These are phyloP conservation scores for Golubevia pallescens DNA, from an alignment of 1,284 basidiomycete species.

Conservation along the genomic window DNA sequence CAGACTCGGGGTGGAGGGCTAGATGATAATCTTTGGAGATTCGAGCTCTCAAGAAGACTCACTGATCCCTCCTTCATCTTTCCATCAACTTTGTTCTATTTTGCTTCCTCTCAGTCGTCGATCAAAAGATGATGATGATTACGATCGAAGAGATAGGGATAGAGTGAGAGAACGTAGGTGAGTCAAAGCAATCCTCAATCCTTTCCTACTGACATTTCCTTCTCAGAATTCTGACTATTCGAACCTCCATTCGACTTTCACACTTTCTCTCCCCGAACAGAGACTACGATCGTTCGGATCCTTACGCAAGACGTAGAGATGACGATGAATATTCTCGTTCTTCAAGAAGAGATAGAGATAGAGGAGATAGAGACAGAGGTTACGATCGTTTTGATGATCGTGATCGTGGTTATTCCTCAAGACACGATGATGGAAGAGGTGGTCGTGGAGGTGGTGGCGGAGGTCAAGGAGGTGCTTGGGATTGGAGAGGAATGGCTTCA, in stretches of 20 bases:
- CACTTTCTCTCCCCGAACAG: not conserved
- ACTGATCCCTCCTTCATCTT: not conserved
- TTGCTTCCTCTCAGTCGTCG: not conserved
- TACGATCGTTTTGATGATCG: slow-evolving; percentile 8
- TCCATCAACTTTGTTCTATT: not conserved
- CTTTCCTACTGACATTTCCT: not conserved
- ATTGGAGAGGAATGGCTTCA: slow-evolving; percentile 23
- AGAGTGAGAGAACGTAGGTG: not conserved
- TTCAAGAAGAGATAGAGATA: not conserved
- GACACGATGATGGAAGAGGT: slow-evolving; percentile 6
- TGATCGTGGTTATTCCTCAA: slow-evolving; percentile 5
- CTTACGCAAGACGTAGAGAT: not conserved
- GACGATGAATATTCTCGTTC: not conserved
- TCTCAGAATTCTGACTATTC: not conserved
- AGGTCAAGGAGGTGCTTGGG: slow-evolving; percentile 13
- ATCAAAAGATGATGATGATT: not conserved
- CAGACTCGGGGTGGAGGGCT: too few relatives aligned
- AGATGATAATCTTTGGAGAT: not conserved
- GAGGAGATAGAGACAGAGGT: not conserved
- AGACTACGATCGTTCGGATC: not conserved
- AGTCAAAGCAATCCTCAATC: not conserved
- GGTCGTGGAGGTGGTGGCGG: slow-evolving; percentile 11
- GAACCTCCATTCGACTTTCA: not conserved
- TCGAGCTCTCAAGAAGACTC: not conserved
- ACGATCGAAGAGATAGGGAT: not conserved